phyloP scores from a whole-genome alignment of 2,329 filamentous ascomycete species.

The Talaromyces sp. region DNA sequence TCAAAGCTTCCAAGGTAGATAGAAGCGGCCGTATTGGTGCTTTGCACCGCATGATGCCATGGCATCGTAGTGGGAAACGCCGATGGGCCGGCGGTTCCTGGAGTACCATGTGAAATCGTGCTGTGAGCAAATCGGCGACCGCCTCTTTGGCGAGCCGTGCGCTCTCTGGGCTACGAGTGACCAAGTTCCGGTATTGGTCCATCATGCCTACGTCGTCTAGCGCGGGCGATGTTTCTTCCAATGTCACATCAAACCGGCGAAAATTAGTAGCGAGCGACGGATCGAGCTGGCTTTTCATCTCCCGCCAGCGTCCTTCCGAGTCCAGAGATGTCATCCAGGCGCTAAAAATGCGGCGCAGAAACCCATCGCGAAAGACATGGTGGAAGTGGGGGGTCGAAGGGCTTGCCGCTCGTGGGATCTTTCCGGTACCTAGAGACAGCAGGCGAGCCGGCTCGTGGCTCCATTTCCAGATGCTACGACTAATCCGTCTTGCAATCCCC shows the following conservation, averaged over 20 bases:
- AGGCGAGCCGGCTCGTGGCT: neutral
- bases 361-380: neutral
- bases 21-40: neutral
- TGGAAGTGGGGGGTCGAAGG: neutral
- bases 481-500: neutral
- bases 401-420: neutral
- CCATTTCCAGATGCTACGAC: neutral
- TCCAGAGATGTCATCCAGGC: constrained; percentile 1
- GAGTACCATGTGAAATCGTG: constrained; percentile 13
- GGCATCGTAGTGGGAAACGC: neutral
- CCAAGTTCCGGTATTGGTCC: constrained; percentile 1
- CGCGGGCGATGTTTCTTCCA: constrained; percentile 1
- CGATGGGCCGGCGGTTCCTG: neutral
- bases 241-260: constrained; percentile 6
- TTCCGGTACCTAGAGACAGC: neutral
- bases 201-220: neutral
- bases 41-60: neutral
- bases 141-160: constrained; percentile 5
- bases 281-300: constrained; percentile 3
- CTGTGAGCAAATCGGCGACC: constrained; percentile 9
- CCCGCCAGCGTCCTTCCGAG: neutral
- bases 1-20: neutral
- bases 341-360: neutral
- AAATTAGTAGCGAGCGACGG: neutral
- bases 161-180: constrained; percentile 12